Conservation (phyloP, 495 filamentous ascomycete species). For the Neurospora cerealis region DNA sequence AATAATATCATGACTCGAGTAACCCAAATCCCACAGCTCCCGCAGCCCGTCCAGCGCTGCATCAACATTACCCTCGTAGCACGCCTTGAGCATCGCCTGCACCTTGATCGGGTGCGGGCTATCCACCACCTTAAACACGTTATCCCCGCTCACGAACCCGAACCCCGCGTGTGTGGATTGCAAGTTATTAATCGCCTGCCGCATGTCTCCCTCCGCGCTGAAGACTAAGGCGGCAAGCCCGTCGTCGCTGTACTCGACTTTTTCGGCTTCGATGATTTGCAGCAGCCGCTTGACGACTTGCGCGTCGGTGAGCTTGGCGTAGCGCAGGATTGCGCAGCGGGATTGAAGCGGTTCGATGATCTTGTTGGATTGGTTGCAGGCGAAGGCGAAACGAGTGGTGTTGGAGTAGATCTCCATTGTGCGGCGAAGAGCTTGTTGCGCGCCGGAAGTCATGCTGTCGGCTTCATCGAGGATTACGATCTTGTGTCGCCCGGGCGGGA, state of each 20-base stretch:
- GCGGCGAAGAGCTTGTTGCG: slow-evolving; percentile 87
- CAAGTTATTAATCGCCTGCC: slow-evolving; percentile 97
- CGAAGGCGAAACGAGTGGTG: slow-evolving; percentile 95
- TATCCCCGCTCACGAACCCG: slow-evolving; percentile 93
- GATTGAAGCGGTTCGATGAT: slow-evolving; percentile 98
- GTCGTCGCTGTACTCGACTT: slow-evolving; percentile 81
- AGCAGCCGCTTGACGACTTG: slow-evolving; percentile 84
- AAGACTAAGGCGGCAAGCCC: slow-evolving; percentile 93
- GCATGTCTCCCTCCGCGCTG: slow-evolving; percentile 96
- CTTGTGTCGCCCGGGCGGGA: slow-evolving; percentile 86
- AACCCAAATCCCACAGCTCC: slow-evolving; percentile 89
- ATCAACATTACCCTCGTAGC: slow-evolving; percentile 84
- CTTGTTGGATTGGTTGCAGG: slow-evolving; percentile 98
- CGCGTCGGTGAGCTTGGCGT: slow-evolving; percentile 80
- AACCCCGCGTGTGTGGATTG: slow-evolving; percentile 94
- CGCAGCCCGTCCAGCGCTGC: slow-evolving; percentile 75
- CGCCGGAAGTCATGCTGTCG: slow-evolving; percentile 93
- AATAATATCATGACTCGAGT: slow-evolving; percentile 94
- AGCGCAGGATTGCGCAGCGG: slow-evolving; percentile 91
- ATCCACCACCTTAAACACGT: slow-evolving; percentile 97
- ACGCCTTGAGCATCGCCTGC: slow-evolving; percentile 95
- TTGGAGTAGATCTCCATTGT: slow-evolving; percentile 99
- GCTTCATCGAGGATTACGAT: slow-evolving; percentile 96
- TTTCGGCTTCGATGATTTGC: slow-evolving; percentile 86
- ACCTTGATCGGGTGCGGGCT: slow-evolving; percentile 95